phyloP scores from a whole-genome alignment of 2,329 filamentous ascomycete genomes.

The Calonectria pseudoreteaudii region DNA sequence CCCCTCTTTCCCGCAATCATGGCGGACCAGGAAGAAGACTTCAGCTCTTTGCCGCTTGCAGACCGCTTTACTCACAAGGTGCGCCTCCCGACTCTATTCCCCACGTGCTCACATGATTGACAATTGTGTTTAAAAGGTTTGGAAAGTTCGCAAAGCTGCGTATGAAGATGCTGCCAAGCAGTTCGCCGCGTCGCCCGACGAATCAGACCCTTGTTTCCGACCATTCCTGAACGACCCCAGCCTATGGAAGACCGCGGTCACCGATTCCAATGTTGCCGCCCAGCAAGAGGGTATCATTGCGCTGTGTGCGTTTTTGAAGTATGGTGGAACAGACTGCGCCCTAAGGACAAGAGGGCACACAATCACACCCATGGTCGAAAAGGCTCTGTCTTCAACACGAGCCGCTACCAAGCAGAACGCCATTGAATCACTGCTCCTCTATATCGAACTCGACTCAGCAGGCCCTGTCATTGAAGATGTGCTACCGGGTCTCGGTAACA shows the following conservation, averaged over 20 bases:
- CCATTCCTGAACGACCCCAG: conserved; percentile 88
- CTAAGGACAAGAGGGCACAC: conserved; percentile 81
- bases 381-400: conserved; percentile 88
- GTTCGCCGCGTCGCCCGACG: conserved; percentile 87
- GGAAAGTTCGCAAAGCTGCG: conserved; percentile 96
- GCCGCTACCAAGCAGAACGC: conserved; percentile 90
- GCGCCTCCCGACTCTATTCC: conserved; percentile 26
- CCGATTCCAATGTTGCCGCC: conserved; percentile 95
- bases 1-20: conserved; percentile 59
- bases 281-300: conserved; percentile 92
- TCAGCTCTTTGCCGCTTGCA: conserved; percentile 79
- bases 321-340: conserved; percentile 83
- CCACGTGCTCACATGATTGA: background rate
- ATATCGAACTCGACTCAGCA: conserved; percentile 89
- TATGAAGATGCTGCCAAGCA: conserved; percentile 93
- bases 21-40: conserved; percentile 88
- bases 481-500: conserved; percentile 83
- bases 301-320: conserved; percentile 92
- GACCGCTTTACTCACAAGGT: conserved; percentile 90
- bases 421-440: conserved; percentile 86
- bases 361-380: conserved; percentile 86
- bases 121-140: conserved; percentile 52
- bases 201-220: conserved; percentile 85
- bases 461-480: conserved; percentile 92
- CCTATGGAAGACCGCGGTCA: conserved; percentile 92